Base-by-base conservation (phyloP, 257 asterid species). In the Lithospermum erythrorhizon region DNA sequence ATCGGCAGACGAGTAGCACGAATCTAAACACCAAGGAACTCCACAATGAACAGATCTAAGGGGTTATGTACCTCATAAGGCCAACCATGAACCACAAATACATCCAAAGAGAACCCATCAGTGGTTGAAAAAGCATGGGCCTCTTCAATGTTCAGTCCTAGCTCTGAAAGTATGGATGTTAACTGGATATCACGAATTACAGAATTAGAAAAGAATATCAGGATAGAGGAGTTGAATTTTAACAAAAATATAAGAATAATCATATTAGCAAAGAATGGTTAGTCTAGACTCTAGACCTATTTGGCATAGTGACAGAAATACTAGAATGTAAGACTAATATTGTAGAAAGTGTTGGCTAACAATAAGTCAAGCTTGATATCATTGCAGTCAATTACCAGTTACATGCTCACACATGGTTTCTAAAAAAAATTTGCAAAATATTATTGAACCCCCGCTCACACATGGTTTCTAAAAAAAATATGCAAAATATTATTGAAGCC, bases 71-170 rank as follows among this genome's bases (percentile, higher is more conserved):
- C 98, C 96, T 82, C 88, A 27, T 62, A 61, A 68, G 67, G 82
- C 89, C 94, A 87, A 53, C 94, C 81, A 70, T 83, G 89, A 64
- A 90, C 96, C 17, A 85, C 94, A 41, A 90, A 90, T 68, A 85
- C 90, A 79, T 90, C 98, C 79, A 87, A 78, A 7, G 98, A 90
- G 65, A 82, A 90, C 22, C 98, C 98, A 21, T 90, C 98, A 13
- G 73, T 73, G 2, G 96, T 83, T 72, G 94, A 87, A 79, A 90
- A 90, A 25, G 96, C 98, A 76, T 90, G 98, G 66, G 96, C 98
- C 76, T 90, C 98, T 83, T 87, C 96, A 77, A 90, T 90, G 83
- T 90, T 90, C 90, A 90, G 68, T 21, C 94, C 98, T 47, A 85
- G 81, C 76, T 83, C 96, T 71, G 96, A 83, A 74, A 87, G 72